Percentiles rank a stretch among this genome's conserved stretches.
Evolutionary conservation across 2,329 filamentous ascomycete species (phyloP).

Genomic region (Hypoxylon sp.): DNA sequence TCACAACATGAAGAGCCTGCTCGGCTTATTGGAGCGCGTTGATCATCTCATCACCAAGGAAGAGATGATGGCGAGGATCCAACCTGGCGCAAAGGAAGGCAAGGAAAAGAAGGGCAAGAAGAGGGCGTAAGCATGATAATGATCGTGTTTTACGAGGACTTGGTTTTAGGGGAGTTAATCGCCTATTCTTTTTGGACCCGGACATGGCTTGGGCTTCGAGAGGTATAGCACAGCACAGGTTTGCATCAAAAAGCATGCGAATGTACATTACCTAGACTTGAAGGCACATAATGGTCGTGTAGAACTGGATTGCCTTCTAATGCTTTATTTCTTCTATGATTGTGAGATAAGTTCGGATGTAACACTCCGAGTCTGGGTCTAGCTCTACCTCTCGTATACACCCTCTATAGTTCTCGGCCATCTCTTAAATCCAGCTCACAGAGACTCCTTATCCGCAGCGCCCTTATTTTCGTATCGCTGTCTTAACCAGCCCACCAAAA

Average conservation of each 20-base stretch:
- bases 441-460: constrained; percentile 38
- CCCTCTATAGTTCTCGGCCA: background rate
- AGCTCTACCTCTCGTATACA: constrained; percentile 1
- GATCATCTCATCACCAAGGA: constrained; percentile 99
- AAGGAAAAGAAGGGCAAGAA: constrained; percentile 57
- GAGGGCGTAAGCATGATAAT: constrained; percentile 48
- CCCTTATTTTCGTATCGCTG: constrained; percentile 44
- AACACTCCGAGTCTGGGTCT: constrained; percentile 10
- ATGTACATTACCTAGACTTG: constrained; percentile 53
- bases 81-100: constrained; percentile 68
- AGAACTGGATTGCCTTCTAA: constrained; percentile 47
- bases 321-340: constrained; percentile 21
- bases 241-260: constrained; percentile 50
- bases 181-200: constrained; percentile 35
- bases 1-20: constrained; percentile 94
- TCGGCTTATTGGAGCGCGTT: constrained; percentile 89
- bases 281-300: constrained; percentile 43
- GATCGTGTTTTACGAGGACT: constrained; percentile 20
- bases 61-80: constrained; percentile 99
- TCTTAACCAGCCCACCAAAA: constrained; percentile 72
- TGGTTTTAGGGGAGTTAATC: constrained; percentile 29
- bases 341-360: constrained; percentile 3
- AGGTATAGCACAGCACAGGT: constrained; percentile 38
- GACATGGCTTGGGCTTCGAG: constrained; percentile 35
- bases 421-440: constrained; percentile 19